Conservation (phyloP, 2,329 filamentous ascomycete species). For the Orbilia quercus region DNA sequence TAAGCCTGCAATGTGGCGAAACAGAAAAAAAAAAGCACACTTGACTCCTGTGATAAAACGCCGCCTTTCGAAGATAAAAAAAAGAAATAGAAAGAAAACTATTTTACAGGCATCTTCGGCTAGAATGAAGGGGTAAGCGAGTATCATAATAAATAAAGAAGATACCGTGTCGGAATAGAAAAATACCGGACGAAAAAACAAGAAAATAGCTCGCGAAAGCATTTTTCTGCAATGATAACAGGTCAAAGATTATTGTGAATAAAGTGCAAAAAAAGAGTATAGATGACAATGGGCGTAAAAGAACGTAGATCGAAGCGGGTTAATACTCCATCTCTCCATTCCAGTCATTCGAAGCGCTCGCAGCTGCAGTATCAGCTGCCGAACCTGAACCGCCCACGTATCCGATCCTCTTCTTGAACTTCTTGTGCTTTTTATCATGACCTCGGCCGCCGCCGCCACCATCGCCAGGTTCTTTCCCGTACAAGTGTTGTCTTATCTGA, state of each 20-base stretch:
- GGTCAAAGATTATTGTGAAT: background rate
- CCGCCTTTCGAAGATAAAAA: slow-evolving; percentile 3
- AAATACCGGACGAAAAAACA: background rate
- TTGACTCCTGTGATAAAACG: slow-evolving; percentile 11
- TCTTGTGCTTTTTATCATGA: slow-evolving; percentile 54
- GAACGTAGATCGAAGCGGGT: background rate
- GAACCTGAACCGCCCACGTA: slow-evolving; percentile 42
- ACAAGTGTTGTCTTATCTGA: slow-evolving; percentile 52
- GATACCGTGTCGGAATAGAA: background rate
- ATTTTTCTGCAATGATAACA: no score
- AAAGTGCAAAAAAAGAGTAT: background rate
- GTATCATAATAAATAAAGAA: background rate
- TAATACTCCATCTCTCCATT: slow-evolving; percentile 56
- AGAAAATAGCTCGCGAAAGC: background rate
- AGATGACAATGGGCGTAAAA: background rate
- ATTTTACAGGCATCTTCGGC: background rate
- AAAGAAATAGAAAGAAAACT: background rate
- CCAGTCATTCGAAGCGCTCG: slow-evolving; percentile 54
- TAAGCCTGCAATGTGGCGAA: slow-evolving; percentile 2
- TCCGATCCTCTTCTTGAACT: slow-evolving; percentile 45
- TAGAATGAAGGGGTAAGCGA: background rate
- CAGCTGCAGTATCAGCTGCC: slow-evolving; percentile 55
- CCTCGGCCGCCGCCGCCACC: slow-evolving; percentile 1
- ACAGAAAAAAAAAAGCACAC: slow-evolving; percentile 22
- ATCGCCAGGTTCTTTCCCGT: slow-evolving; percentile 41